Conservation (phyloP, 164 flowering plant genomes). For the Aristolochia contorta region DNA sequence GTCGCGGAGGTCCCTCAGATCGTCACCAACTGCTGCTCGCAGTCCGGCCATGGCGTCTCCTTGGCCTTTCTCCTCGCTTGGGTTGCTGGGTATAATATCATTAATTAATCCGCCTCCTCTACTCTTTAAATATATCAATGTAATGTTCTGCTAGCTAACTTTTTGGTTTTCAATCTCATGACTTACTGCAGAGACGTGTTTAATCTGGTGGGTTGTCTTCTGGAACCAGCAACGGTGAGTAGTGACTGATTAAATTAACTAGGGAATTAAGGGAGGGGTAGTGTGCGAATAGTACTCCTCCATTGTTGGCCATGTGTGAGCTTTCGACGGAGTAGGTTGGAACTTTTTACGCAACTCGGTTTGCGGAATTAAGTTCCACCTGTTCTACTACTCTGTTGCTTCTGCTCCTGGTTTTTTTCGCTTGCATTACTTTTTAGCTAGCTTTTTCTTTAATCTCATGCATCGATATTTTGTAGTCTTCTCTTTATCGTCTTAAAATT, state of each 20-base stretch:
- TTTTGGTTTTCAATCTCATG: background rate
- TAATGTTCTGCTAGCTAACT: too few relatives aligned
- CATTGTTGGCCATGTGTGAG: background rate
- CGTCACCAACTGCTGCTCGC: constrained; percentile 69
- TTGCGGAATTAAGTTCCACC: background rate
- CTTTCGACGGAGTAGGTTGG: background rate
- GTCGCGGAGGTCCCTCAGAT: constrained; percentile 93
- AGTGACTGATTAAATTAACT: background rate
- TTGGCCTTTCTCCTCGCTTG: constrained; percentile 76
- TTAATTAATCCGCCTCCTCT: background rate
- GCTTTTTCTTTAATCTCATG: background rate
- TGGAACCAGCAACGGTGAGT: constrained; percentile 90
- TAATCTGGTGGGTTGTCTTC: constrained; percentile 73
- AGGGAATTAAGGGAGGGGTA: too few relatives aligned
- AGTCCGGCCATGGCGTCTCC: constrained; percentile 89
- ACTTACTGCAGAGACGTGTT: constrained; percentile 62
- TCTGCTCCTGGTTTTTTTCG: background rate
- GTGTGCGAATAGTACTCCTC: background rate
- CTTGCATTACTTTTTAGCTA: background rate
- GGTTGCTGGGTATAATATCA: constrained; percentile 50
- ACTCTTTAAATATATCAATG: background rate
- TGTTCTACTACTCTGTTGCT: too few relatives aligned
- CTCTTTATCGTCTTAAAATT: too few relatives aligned
- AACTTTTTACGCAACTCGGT: background rate
- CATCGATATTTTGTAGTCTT: background rate